Evolutionary conservation across 306 rosid genomes (phyloP).

Genomic region (Delonix regia): DNA sequence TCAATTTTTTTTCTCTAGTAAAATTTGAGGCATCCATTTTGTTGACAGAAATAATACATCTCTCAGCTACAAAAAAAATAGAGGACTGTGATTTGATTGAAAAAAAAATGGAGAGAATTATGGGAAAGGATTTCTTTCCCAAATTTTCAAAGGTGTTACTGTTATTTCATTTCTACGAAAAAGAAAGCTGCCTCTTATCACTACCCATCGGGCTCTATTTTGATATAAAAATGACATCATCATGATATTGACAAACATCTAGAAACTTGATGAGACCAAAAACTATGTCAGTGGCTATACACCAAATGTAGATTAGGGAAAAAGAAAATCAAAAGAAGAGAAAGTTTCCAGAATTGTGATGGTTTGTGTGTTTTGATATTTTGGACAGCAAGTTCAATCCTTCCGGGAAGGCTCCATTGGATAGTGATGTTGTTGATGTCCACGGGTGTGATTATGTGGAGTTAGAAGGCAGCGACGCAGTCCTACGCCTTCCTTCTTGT

Average conservation of each 20-base stretch:
- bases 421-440: conserved; percentile 50
- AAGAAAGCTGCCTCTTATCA: neutral
- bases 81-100: too few relatives aligned
- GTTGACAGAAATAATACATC: too few relatives aligned
- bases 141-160: neutral
- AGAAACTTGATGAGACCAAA: neutral
- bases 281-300: too few relatives aligned
- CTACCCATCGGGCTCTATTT: neutral
- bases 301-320: neutral
- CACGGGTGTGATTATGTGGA: conserved; percentile 54
- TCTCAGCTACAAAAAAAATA: too few relatives aligned
- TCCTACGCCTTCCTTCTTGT: neutral
- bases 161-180: neutral
- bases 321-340: too few relatives aligned
- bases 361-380: conserved; percentile 16
- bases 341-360: conserved; percentile 15
- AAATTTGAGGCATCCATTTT: too few relatives aligned
- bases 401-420: conserved; percentile 57
- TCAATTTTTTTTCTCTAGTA: too few relatives aligned
- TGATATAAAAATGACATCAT: neutral
- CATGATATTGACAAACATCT: neutral
- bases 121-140: too few relatives aligned
- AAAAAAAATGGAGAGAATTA: too few relatives aligned
- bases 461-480: conserved; percentile 19
- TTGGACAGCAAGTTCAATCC: conserved; percentile 50